Base-by-base conservation (phyloP, 2,329 filamentous ascomycete genomes). In the Scedosporium boydii region DNA sequence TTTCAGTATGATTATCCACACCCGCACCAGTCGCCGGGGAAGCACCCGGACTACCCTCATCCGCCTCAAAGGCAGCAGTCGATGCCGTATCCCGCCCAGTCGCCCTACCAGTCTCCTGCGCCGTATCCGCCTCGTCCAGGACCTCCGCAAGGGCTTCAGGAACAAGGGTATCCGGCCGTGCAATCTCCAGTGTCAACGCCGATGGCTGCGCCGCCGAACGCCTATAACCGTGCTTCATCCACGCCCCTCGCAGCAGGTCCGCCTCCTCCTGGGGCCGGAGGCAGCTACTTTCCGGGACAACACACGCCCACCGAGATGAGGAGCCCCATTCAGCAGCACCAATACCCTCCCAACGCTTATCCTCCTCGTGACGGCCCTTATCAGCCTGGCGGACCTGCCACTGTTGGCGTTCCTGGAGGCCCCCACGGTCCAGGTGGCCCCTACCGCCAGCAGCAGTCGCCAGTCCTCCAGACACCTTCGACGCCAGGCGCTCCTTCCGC, bases 1-100 rank as follows among this genome's bases (percentile, higher is more conserved):
- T 80, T 80, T 64, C 71, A 73, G 10, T 82, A 83, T 69, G 82
- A 85, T 58, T 84, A 81, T 65, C 70, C 68, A 65, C 77, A 78
- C 64, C 71, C 74, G 58, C 72, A 72, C 29, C 82, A 83, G 56
- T 84, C 82, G 4, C 81, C 81, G 16, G 73, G 75, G 55, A 76
- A 77, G 53, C 73, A 76, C 44, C 77, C 76, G 64, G 81, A 84
- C 42, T 83, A 73, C 67, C 62, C 67, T 12, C 66, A 68, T 6
- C 68, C 72, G 27, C 70, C 70, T 59, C 69, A 70, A 59, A 69
- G 66, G 26, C 67, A 62, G 65, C 63, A 63, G 38, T 59, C 61
- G 56, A 42, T 48, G 29, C 57, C 60, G 16, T 58, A 60, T 16
- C 60, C 29, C 6, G 46, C 41, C 5, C 59, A 58, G 7, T 62